Conservation (phyloP, 208 protist species). For the Trypanosoma conorhini region DNA sequence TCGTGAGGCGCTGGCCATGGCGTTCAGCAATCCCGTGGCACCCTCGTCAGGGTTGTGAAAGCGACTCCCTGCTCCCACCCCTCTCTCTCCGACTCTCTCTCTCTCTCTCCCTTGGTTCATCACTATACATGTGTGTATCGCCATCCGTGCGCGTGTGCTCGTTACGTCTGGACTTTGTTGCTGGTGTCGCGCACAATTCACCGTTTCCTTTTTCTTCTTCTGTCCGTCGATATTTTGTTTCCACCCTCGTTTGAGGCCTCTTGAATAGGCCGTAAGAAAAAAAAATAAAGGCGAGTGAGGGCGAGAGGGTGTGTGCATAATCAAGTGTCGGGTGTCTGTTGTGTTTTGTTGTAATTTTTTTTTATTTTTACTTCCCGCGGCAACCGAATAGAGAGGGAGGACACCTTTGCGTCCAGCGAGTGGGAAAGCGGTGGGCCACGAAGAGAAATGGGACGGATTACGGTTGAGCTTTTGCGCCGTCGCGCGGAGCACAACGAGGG, state of each 20-base stretch:
- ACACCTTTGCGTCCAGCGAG: neutral
- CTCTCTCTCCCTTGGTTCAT: too few relatives aligned
- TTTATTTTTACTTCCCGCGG: slow-evolving; percentile 1
- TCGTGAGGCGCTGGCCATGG: slow-evolving; percentile 43
- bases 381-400: neutral
- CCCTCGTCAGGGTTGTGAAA: neutral
- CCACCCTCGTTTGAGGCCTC: neutral
- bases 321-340: neutral
- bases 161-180: neutral
- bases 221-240: neutral
- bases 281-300: too few relatives aligned
- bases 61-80: neutral
- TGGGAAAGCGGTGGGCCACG: neutral
- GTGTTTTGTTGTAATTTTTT: too few relatives aligned
- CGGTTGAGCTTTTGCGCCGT: slow-evolving; percentile 91
- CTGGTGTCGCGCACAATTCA: neutral
- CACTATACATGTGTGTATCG: too few relatives aligned
- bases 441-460: slow-evolving; percentile 82
- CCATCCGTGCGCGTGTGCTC: neutral
- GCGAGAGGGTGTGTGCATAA: neutral
- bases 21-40: slow-evolving; percentile 25
- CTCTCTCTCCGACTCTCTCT: too few relatives aligned
- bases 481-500: slow-evolving; percentile 98
- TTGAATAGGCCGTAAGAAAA: neutral
- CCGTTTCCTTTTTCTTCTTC: neutral